Evolutionary conservation across 805 yeast species (phyloP).

Genomic region (Henningerozyma blattae): DNA sequence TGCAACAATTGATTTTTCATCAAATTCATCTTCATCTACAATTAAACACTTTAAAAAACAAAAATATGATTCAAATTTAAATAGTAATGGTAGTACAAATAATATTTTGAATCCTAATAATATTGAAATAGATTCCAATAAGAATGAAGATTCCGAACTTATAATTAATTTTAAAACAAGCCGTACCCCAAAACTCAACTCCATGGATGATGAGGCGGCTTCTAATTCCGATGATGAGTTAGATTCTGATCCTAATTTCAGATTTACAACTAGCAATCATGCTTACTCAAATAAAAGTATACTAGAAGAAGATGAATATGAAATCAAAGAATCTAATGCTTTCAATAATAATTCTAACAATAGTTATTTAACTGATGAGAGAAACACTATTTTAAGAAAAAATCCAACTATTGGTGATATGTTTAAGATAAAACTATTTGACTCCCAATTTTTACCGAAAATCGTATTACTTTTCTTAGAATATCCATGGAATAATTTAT

Average conservation of each 20-base stretch:
- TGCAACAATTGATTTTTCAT: background rate
- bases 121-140: no score
- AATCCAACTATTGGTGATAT: constrained; percentile 75
- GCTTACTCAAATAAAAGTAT: background rate
- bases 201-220: background rate
- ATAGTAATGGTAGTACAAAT: no score
- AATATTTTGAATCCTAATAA: no score
- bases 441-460: constrained; percentile 52
- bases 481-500: constrained; percentile 91
- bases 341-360: background rate
- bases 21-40: background rate
- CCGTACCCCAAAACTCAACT: no score
- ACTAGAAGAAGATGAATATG: background rate
- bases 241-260: background rate
- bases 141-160: no score
- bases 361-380: constrained; percentile 26
- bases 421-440: constrained; percentile 69
- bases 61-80: no score
- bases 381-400: constrained; percentile 30
- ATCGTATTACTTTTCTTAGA: constrained; percentile 62
- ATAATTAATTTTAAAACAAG: no score
- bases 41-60: no score
- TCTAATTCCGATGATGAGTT: background rate
- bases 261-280: no score
- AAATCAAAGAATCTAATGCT: background rate